Base-by-base conservation (phyloP, 345 rosid species). In the Hypericum perforatum region DNA sequence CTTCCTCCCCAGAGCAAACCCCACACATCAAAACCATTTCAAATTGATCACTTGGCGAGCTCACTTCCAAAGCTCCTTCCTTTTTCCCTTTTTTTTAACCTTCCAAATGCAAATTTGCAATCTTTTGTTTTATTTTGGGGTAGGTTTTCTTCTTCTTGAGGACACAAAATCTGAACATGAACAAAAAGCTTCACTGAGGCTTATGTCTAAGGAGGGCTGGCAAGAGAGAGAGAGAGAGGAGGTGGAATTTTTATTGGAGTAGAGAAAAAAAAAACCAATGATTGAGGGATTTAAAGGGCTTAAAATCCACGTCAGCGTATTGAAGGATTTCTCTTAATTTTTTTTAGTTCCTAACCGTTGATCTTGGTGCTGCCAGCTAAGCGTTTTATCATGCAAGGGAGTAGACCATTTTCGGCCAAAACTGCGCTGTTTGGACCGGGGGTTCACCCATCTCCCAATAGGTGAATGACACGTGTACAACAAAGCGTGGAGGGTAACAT, bases 21-120 rank as follows among this genome's bases (percentile, higher is more conserved):
- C 65, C 84, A 71, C 65, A 60, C 63, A 60, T 71, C 62, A 74
- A 75, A 73, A 84, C 82, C 97, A 86, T 90, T 73, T 67, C 80
- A 70, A 49, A 51, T 16, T 44, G 37, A 52, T 45, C 53, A 41
- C 11, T 11, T 45, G n/a, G n/a, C n/a, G n/a, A 14, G 14, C 32
- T 41, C 10, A n/a, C 9, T 11, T 39, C n/a, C n/a, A n/a, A 22
- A 22, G 32, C 46, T 61, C 56, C 59, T 11, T 14, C n/a, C 60
- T 5, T n/a, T 8, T 43, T 43, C 49, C 9, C 44, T 45, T 29
- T 50, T 16, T 12, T 5, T 7, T 53, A 45, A 14, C 43, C 51
- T 22, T 22, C 32, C 32, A 22, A 22, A 22, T 22, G 32, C 1
- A 22, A 22, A 22, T 1, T 22, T 37, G 59, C 22, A 39, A 37